Percentiles rank a stretch among this genome's conserved stretches.
Evolutionary conservation across 2,329 filamentous ascomycete species (phyloP).

Genomic region (Colletotrichum chlorophyti): DNA sequence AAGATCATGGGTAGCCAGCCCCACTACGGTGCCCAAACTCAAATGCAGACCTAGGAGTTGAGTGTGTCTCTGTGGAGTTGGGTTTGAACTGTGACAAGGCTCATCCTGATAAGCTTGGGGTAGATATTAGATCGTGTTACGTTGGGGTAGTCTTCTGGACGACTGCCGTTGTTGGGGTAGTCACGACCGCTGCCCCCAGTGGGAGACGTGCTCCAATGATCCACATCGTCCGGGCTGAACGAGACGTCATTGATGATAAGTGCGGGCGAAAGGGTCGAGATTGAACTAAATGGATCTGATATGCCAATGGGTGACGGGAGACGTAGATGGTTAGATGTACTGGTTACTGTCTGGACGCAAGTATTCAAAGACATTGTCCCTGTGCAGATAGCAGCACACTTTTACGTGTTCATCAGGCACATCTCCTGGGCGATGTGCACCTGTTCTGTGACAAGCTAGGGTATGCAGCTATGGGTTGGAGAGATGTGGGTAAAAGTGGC

Average conservation of each 20-base stretch:
- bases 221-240: background rate
- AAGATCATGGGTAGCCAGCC: conserved; percentile 18
- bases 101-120: conserved; percentile 26
- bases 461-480: too few species aligned
- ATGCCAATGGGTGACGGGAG: background rate
- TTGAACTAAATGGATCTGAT: background rate
- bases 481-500: too few species aligned
- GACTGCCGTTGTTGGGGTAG: background rate
- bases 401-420: too few species aligned
- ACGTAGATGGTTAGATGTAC: too few species aligned
- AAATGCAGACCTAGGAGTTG: conserved; percentile 1
- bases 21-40: conserved; percentile 10
- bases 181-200: background rate
- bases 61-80: conserved; percentile 2
- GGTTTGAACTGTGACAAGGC: background rate
- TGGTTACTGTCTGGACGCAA: too few species aligned
- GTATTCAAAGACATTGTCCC: too few species aligned
- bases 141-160: conserved; percentile 6
- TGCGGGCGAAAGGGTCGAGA: background rate
- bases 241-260: conserved; percentile 1
- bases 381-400: too few species aligned
- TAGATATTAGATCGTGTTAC: background rate
- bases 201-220: background rate
- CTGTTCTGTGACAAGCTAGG: too few species aligned
- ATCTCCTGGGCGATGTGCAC: too few species aligned